A percentile compares a stretch with the other conserved stretches of the same genome.
These are phyloP conservation scores for Cyclospora cayetanensis DNA, from an alignment of 169 alveolate species.

Conservation along the genomic window DNA sequence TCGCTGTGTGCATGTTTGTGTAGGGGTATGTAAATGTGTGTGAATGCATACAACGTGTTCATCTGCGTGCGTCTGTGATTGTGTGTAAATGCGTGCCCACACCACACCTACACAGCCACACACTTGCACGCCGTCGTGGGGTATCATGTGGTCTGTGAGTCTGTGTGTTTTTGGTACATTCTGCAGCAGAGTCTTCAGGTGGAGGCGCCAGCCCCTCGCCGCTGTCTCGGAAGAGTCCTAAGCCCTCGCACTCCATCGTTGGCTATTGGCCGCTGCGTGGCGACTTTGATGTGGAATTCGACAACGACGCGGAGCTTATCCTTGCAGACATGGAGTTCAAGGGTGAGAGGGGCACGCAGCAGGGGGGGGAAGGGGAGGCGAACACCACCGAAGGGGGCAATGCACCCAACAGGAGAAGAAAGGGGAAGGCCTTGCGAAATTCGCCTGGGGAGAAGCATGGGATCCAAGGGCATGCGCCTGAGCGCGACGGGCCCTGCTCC, in stretches of 20 bases:
- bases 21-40: not conserved
- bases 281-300: slow-evolving; percentile 98
- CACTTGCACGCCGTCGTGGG: not conserved
- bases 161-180: slow-evolving; percentile 45
- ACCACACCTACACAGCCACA: not conserved
- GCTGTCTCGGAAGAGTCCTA: slow-evolving; percentile 36
- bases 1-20: not conserved
- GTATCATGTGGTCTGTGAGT: too few relatives aligned
- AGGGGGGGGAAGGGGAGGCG: too few relatives aligned
- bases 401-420: slow-evolving; percentile 87
- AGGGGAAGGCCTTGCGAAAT: slow-evolving; percentile 80
- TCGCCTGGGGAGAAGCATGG: not conserved
- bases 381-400: slow-evolving; percentile 71
- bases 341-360: too few relatives aligned
- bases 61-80: not conserved
- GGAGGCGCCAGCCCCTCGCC: slow-evolving; percentile 3
- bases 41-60: not conserved
- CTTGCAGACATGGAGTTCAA: slow-evolving; percentile 98
- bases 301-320: slow-evolving; percentile 97
- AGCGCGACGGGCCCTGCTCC: not conserved
- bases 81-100: not conserved
- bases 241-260: slow-evolving; percentile 85
- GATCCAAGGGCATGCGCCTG: not conserved
- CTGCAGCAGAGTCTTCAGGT: slow-evolving; percentile 73
- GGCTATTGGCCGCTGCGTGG: slow-evolving; percentile 98